A percentile compares a stretch with the other conserved stretches of the same genome.
phyloP scores from a whole-genome alignment of 768 basidiomycete genomes.

The Peribolospora baueri region DNA sequence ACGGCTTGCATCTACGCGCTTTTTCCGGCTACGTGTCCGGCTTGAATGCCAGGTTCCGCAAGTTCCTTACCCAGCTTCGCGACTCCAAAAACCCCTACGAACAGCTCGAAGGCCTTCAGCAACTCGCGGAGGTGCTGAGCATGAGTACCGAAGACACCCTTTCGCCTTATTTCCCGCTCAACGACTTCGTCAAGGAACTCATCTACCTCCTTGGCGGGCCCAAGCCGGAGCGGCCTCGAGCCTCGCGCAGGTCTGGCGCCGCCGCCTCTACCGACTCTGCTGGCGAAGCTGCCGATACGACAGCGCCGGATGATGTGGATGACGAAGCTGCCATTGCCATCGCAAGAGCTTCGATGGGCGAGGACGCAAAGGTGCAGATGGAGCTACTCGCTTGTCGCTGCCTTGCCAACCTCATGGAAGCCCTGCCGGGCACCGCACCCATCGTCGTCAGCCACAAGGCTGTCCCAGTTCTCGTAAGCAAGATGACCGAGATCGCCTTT shows the following conservation, averaged over 20 bases:
- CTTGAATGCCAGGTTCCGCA: constrained; percentile 64
- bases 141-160: constrained; percentile 95
- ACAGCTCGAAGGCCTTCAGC: constrained; percentile 70
- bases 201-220: constrained; percentile 54
- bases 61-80: constrained; percentile 71
- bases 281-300: neutral
- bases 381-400: constrained; percentile 91
- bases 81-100: constrained; percentile 57
- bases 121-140: constrained; percentile 76
- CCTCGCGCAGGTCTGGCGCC: no score
- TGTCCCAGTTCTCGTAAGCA: constrained; percentile 89
- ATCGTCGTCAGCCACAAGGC: constrained; percentile 96
- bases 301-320: constrained; percentile 22
- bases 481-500: constrained; percentile 85
- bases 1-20: constrained; percentile 8
- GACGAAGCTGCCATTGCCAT: neutral
- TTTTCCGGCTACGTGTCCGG: constrained; percentile 41
- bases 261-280: neutral
- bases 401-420: constrained; percentile 93
- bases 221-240: no score
- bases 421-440: constrained; percentile 90
- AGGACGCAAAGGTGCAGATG: constrained; percentile 36
- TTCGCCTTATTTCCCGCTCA: constrained; percentile 83
- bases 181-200: constrained; percentile 72
- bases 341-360: neutral